phyloP scores from a whole-genome alignment of 2,329 filamentous ascomycete species.

The Xylaria sp. region DNA sequence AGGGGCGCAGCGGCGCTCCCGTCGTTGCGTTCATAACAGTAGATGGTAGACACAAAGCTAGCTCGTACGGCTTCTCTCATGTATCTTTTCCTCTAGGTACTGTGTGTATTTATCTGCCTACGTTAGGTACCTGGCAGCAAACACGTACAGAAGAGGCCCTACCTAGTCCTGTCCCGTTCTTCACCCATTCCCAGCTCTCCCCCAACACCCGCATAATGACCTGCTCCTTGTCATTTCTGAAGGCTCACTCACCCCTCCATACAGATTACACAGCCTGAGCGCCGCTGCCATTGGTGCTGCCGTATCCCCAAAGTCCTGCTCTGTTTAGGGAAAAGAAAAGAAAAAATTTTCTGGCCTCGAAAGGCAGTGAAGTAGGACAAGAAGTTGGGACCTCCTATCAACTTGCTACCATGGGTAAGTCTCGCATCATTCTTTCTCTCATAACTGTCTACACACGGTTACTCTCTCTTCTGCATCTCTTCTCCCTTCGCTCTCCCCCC shows the following conservation, averaged over 20 bases:
- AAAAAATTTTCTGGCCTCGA: slow-evolving; percentile 24
- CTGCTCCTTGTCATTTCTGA: slow-evolving; percentile 39
- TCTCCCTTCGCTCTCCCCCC: background rate
- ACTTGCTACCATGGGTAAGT: slow-evolving; percentile 41
- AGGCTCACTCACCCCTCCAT: slow-evolving; percentile 40
- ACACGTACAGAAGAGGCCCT: slow-evolving; percentile 17
- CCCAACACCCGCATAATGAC: slow-evolving; percentile 32
- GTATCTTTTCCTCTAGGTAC: slow-evolving; percentile 19
- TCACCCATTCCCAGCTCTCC: slow-evolving; percentile 20
- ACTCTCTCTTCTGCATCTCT: slow-evolving; percentile 14
- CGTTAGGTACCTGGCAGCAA: slow-evolving; percentile 6
- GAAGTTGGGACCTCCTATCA: slow-evolving; percentile 30
- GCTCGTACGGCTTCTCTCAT: slow-evolving; percentile 20
- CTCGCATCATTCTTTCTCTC: slow-evolving; percentile 20
- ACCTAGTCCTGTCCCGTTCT: slow-evolving; percentile 8
- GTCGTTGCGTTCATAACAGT: slow-evolving; percentile 12
- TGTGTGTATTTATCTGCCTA: slow-evolving; percentile 14
- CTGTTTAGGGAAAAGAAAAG: slow-evolving; percentile 37
- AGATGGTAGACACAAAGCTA: slow-evolving; percentile 3
- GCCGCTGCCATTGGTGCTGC: slow-evolving; percentile 32
- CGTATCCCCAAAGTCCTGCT: slow-evolving; percentile 31
- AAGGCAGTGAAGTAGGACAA: slow-evolving; percentile 39
- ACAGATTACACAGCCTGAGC: slow-evolving; percentile 37
- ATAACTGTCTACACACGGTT: slow-evolving; percentile 6
- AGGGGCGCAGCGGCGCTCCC: slow-evolving; percentile 21